Base-by-base conservation (phyloP, 305 asterid genomes). In the Fraxinus sp. region DNA sequence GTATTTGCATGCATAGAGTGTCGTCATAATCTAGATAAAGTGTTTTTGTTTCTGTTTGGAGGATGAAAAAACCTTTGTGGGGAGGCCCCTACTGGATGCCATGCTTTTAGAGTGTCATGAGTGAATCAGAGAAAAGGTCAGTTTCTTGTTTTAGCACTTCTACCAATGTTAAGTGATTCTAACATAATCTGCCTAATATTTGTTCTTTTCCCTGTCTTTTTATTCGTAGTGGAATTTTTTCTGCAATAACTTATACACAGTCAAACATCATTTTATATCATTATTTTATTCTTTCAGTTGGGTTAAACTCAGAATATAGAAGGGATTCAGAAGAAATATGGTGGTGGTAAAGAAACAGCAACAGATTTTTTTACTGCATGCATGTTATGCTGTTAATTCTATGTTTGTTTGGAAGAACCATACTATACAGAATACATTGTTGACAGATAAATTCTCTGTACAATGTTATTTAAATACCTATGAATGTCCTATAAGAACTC, bases 171-270 rank as follows among this genome's bases (percentile, higher is more conserved):
- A 80, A 84, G 84, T 87, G 79, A 82, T 81, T 83, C 86, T 86
- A 81, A 78, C 89, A 89, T 80, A 86, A 80, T 85, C 81, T 86
- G 86, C 89, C 87, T 83, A 88, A 81, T 74, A 26, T 81, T 76
- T 83, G 70, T 78, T 79, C 77, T 76, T 83, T 80, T 59, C 74
- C 76, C 24, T 75, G 26, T 64, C 76, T 79, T 82, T 20, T 71
- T 76, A 78, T 74, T 64, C 68, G 57, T 52, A 81, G 62, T 74
- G 24, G 46, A 59, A 18, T 22, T 77, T 3, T 26, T 57, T 79
- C 74, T 52, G 13, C 7, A 49, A 49, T 73, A 52, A 73, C 37
- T 73, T 55, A 11, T 20, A 66, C 74, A 13, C 22, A 78, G 20
- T 57, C 32, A 44, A 66, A 44, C 11, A 26, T 70, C 24, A 55